Evolutionary conservation across 305 asterid species (phyloP).

Genomic region (Fraxinus ornus): DNA sequence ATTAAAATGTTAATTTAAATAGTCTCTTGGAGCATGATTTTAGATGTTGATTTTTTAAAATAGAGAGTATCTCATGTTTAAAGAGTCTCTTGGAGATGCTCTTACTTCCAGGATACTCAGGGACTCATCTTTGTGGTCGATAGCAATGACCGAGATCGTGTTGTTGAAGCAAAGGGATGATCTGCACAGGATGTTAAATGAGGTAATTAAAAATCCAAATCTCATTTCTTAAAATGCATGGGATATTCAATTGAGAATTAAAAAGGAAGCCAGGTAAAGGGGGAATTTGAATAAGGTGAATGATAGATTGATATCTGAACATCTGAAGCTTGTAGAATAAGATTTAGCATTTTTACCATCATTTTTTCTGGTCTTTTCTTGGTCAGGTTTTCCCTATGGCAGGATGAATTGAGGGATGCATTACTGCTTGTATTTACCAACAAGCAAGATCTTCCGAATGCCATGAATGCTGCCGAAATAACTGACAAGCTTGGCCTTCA

Average conservation of each 20-base stretch:
- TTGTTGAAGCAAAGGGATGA: conserved; percentile 62
- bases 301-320: neutral
- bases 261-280: neutral
- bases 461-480: conserved; percentile 13
- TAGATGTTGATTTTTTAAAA: too few species aligned
- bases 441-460: conserved; percentile 15
- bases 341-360: neutral
- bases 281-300: neutral
- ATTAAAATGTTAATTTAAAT: too few species aligned
- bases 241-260: neutral
- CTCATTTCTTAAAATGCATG: conserved; percentile 5
- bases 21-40: too few species aligned
- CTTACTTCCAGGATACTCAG: conserved; percentile 55
- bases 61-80: too few species aligned
- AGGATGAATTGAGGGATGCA: conserved; percentile 15
- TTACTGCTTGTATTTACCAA: conserved; percentile 6
- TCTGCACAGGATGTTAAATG: conserved; percentile 61
- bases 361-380: neutral
- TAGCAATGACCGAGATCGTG: conserved; percentile 64
- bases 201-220: conserved; percentile 29
- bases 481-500: conserved; percentile 15
- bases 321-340: neutral
- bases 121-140: conserved; percentile 65
- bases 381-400: neutral
- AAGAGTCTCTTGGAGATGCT: too few species aligned